These are phyloP conservation scores for Paramecium tetraurelia DNA, from an alignment of 73 alveolate species.

Conservation along the genomic window DNA sequence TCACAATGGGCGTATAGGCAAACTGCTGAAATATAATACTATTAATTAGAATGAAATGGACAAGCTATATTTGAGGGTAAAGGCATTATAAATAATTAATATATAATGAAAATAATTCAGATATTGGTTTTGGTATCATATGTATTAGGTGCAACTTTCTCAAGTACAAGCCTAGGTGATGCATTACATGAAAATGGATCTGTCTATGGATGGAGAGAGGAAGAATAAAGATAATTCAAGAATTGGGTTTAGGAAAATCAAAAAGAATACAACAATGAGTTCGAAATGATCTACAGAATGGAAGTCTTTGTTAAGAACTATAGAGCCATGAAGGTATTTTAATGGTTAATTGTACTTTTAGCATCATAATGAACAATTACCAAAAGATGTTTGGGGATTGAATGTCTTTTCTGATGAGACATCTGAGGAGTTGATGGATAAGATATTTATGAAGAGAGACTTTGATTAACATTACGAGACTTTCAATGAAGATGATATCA, in stretches of 20 bases:
- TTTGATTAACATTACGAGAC: neutral
- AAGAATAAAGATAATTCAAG: neutral
- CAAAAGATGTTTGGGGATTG: constrained; percentile 29
- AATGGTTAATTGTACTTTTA: neutral
- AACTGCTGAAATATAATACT: neutral
- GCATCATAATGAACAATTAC: constrained; percentile 28
- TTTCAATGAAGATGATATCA: neutral
- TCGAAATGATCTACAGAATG: constrained; percentile 11
- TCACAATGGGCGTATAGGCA: neutral
- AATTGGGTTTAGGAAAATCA: neutral
- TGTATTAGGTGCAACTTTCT: neutral
- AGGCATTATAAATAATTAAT: neutral
- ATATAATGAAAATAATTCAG: neutral
- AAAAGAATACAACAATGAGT: neutral
- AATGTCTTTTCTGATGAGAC: constrained; percentile 9
- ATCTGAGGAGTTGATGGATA: neutral
- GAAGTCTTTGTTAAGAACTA: neutral
- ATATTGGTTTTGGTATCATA: neutral
- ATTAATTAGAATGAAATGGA: neutral
- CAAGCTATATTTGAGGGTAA: neutral
- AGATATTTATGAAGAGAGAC: constrained; percentile 3
- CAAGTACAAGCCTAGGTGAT: neutral
- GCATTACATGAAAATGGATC: neutral
- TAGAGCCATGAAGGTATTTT: neutral
- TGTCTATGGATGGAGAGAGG: neutral